phyloP scores from a whole-genome alignment of 306 rosid species.

The Neltuma alba region DNA sequence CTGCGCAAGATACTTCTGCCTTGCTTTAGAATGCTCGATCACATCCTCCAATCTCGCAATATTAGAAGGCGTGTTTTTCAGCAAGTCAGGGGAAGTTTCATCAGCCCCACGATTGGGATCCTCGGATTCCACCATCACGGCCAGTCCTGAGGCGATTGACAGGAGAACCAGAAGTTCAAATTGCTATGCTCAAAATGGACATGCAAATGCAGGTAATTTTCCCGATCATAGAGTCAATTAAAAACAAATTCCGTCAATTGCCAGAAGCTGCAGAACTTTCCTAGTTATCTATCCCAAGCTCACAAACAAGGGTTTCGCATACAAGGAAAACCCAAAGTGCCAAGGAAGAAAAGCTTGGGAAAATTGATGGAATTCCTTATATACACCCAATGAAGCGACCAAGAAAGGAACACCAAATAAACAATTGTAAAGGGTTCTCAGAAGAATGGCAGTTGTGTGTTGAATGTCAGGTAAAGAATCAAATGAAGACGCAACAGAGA shows the following conservation, averaged over 20 bases:
- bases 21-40: slow-evolving; percentile 72
- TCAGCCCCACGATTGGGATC: slow-evolving; percentile 31
- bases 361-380: background rate
- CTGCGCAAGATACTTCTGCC: slow-evolving; percentile 79
- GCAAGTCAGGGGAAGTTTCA: slow-evolving; percentile 60
- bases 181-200: background rate
- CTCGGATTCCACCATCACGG: slow-evolving; percentile 45
- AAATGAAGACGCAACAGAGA: background rate
- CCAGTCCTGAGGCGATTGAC: background rate
- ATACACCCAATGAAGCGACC: background rate
- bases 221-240: background rate
- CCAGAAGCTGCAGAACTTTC: background rate
- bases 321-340: background rate
- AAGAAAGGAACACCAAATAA: background rate
- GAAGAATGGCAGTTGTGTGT: slow-evolving; percentile 10
- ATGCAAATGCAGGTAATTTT: background rate
- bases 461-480: slow-evolving; percentile 16
- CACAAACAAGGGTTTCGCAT: slow-evolving; percentile 1
- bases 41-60: slow-evolving; percentile 81
- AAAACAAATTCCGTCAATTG: background rate
- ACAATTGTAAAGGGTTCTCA: background rate
- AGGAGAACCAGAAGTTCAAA: background rate
- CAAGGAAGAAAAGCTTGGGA: background rate
- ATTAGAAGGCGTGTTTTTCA: slow-evolving; percentile 89
- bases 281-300: background rate